Conservation (phyloP, 2,329 filamentous ascomycete genomes). For the Fusarium stilboides region DNA sequence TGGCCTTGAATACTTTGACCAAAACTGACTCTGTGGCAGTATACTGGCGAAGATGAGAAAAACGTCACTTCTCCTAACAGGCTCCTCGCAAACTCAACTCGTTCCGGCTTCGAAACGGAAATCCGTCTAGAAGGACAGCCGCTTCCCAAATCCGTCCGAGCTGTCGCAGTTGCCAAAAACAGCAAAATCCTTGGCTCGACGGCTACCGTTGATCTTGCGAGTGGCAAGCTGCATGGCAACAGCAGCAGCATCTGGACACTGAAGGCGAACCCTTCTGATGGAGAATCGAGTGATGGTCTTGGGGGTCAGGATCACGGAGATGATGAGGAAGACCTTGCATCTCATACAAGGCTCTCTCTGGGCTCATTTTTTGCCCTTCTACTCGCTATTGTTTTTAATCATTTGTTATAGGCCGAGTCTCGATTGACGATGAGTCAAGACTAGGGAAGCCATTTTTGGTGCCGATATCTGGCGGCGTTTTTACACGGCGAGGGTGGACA, state of each 20-base stretch:
- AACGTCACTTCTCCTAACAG: conserved; percentile 30
- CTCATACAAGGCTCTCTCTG: conserved; percentile 8
- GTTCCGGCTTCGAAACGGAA: conserved; percentile 42
- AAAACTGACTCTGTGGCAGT: conserved; percentile 29
- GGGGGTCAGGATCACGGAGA: background rate
- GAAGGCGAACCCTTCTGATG: conserved; percentile 14
- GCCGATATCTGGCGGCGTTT: conserved; percentile 32
- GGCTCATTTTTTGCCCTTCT: conserved; percentile 27
- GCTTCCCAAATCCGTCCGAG: conserved; percentile 35
- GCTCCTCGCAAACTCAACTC: conserved; percentile 42
- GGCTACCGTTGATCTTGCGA: conserved; percentile 38
- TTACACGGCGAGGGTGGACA: background rate
- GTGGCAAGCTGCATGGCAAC: conserved; percentile 38
- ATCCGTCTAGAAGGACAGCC: conserved; percentile 20
- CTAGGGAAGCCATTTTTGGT: conserved; percentile 26
- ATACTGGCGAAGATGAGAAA: conserved; percentile 35
- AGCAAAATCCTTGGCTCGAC: conserved; percentile 42
- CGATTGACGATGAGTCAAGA: background rate
- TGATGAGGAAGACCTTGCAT: conserved; percentile 32
- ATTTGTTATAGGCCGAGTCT: conserved; percentile 18
- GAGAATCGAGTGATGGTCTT: background rate
- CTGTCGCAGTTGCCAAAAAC: conserved; percentile 34
- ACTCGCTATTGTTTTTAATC: conserved; percentile 23
- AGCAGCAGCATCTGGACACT: conserved; percentile 42
- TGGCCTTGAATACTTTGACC: background rate